Percentiles rank a stretch among this genome's conserved stretches.
phyloP scores from a whole-genome alignment of 768 basidiomycete species.

The Lactifluus echinatus region DNA sequence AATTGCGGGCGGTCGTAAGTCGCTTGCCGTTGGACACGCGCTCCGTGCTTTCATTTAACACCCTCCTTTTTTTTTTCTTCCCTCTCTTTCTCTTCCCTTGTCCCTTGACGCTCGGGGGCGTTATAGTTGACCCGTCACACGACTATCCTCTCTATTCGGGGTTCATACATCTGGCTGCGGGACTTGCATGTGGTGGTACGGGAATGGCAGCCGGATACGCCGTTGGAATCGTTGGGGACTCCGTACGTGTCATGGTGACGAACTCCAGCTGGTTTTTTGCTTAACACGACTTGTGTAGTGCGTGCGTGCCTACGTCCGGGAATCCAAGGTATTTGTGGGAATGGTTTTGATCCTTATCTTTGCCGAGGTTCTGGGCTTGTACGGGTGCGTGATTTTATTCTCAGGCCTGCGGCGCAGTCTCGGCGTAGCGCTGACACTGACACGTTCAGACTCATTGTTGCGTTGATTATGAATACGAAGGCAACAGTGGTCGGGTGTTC shows the following conservation, averaged over 20 bases:
- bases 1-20: constrained; percentile 80
- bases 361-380: constrained; percentile 88
- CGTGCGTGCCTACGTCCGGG: constrained; percentile 95
- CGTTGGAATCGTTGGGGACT: constrained; percentile 97
- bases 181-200: constrained; percentile 84
- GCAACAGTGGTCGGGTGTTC: constrained; percentile 19
- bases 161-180: constrained; percentile 90
- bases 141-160: constrained; percentile 68
- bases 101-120: no score
- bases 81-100: no score
- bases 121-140: constrained; percentile 17
- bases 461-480: constrained; percentile 44
- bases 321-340: constrained; percentile 87
- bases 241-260: constrained; percentile 32
- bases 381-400: constrained; percentile 37
- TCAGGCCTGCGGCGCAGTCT: not conserved
- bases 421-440: not conserved
- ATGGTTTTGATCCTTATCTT: constrained; percentile 99
- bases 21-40: not conserved
- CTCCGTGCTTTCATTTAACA: not conserved
- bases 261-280: not conserved
- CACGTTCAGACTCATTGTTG: constrained; percentile 38
- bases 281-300: constrained; percentile 27
- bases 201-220: constrained; percentile 97
- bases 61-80: not conserved